Percentiles rank a stretch among this genome's conserved stretches.
These are phyloP conservation scores for Helicostylum pulchrum DNA, from an alignment of 192 early-diverging fungal species.

Conservation along the genomic window DNA sequence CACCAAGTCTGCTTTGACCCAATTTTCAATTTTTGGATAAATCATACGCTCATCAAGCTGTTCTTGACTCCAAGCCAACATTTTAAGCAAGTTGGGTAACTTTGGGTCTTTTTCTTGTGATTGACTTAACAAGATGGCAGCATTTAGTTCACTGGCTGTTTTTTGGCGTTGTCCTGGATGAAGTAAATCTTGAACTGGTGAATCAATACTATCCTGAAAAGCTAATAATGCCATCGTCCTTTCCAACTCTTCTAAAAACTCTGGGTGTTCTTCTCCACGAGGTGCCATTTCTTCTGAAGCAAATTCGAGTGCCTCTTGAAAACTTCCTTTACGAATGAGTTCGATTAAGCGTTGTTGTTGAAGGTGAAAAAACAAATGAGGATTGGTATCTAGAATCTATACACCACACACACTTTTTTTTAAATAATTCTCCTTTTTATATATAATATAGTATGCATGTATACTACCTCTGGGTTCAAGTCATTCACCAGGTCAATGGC, in stretches of 20 bases:
- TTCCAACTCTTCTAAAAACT: constrained; percentile 93
- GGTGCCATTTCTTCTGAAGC: constrained; percentile 97
- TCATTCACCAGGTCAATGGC: constrained; percentile 98
- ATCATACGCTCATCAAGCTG: constrained; percentile 81
- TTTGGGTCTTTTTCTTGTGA: constrained; percentile 94
- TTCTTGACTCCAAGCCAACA: constrained; percentile 93
- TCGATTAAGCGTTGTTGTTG: constrained; percentile 98
- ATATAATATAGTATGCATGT: background rate
- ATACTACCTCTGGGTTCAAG: constrained; percentile 89
- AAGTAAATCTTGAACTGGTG: constrained; percentile 83
- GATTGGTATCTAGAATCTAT: constrained; percentile 92
- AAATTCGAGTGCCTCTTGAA: constrained; percentile 87
- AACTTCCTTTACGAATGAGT: constrained; percentile 77
- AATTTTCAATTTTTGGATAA: constrained; percentile 86
- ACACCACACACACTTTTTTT: background rate
- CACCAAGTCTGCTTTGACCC: constrained; percentile 75
- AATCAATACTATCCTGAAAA: constrained; percentile 70
- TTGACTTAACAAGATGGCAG: constrained; percentile 85
- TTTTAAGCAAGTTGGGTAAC: constrained; percentile 82
- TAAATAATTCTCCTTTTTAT: background rate
- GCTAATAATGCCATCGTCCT: constrained; percentile 95
- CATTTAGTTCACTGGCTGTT: constrained; percentile 91
- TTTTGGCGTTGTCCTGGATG: constrained; percentile 89
- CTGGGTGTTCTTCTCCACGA: constrained; percentile 96
- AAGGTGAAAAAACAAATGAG: constrained; percentile 90